Conservation (phyloP, 2,329 filamentous ascomycete species). For the Raffaelea ambrosiae region DNA sequence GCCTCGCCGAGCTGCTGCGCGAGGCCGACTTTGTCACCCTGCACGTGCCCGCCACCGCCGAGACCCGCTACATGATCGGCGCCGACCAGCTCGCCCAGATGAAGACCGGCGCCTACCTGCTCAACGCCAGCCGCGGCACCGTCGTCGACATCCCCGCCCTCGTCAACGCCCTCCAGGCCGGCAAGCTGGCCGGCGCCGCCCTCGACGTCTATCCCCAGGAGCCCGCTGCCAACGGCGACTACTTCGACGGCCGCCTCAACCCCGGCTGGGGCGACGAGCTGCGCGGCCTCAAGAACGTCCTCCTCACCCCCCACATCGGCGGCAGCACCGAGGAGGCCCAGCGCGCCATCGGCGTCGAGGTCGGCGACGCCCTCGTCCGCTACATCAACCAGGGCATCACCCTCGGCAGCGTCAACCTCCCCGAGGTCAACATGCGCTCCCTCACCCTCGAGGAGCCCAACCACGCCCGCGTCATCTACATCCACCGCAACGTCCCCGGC, state of each 20-base stretch:
- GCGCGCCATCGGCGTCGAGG: constrained; percentile 89
- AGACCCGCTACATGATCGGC: constrained; percentile 92
- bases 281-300: constrained; percentile 78
- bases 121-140: constrained; percentile 90
- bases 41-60: constrained; percentile 86
- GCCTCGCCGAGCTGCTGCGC: constrained; percentile 65
- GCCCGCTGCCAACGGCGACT: constrained; percentile 87
- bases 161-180: constrained; percentile 75
- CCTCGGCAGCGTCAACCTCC: constrained; percentile 87
- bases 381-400: constrained; percentile 96
- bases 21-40: constrained; percentile 87
- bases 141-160: constrained; percentile 92
- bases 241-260: constrained; percentile 82
- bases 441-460: constrained; percentile 83
- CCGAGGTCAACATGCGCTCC: constrained; percentile 87
- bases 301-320: constrained; percentile 93
- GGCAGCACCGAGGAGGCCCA: constrained; percentile 97
- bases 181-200: constrained; percentile 88
- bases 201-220: constrained; percentile 94
- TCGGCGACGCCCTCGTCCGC: constrained; percentile 75
- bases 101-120: constrained; percentile 87
- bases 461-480: constrained; percentile 85
- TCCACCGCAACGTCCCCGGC: constrained; percentile 93
- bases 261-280: constrained; percentile 72
- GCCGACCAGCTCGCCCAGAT: constrained; percentile 70